Base-by-base conservation (phyloP, 371 early-diverging fungal genomes). In the Apophysomyces elegans region DNA sequence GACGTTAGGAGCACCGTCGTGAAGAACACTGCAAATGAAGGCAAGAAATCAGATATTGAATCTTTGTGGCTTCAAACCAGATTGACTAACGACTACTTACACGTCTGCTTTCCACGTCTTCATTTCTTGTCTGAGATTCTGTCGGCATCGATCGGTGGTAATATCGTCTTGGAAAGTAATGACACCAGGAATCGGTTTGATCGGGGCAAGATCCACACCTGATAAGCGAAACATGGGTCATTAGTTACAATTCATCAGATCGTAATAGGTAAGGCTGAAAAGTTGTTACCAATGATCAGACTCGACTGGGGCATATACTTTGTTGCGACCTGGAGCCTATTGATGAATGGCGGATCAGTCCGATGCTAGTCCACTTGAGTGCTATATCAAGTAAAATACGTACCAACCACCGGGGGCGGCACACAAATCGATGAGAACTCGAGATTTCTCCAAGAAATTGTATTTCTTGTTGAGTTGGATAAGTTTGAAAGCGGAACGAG, bases 1-100 rank as follows among this genome's bases (percentile, higher is more conserved):
- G 56, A 99, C 99, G 72, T 99, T 99, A 47, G 99, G 99, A 37
- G 99, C 99, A 87, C 99, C 99, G 77, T 99, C 99, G 87, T 99
- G 99, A 63, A 99, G 91, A 37, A 99, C 93, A 47, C 91, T 92
- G 69, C 58, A 16, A 16, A 56, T 36, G 18, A 58, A 57, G 14
- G n/a, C 32, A 26, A 2, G 32, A 26, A 26, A 26, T 35, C 12
- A 37, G 46, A 38, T 41, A 58, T 41, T 8, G 14, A 4, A 35
- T 39, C 16, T 66, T 6, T 14, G 2, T 47, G 5, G 21, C 9
- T 1, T 21, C n/a, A 18, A 50, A 7, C 7, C 5, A 5, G 1
- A 7, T 37, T 37, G n/a, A 41, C 21, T 37, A 37, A 36, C 32
- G 50, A 83, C 85, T 74, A 83, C 85, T 74, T 86, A 93, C 91